Conservation (phyloP, 805 yeast species). For the Saitoella complicata region DNA sequence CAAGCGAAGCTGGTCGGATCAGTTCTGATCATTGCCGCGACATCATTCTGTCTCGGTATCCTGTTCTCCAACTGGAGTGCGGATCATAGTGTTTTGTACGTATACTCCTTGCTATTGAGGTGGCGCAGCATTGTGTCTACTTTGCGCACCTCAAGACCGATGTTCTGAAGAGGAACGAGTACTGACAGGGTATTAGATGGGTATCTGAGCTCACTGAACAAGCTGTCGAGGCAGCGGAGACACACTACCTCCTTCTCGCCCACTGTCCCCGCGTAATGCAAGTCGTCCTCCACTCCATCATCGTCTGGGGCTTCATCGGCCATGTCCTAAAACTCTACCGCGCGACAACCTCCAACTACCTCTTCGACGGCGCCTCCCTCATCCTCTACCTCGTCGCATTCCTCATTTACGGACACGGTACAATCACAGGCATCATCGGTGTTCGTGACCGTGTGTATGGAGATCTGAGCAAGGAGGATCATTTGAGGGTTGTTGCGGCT, state of each 20-base stretch:
- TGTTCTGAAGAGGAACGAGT: too few species aligned
- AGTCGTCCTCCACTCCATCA: conserved; percentile 45
- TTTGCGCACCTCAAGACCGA: too few species aligned
- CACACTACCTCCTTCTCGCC: conserved; percentile 66
- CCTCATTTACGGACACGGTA: conserved; percentile 37
- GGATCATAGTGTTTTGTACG: conserved; percentile 51
- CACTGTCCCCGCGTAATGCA: conserved; percentile 41
- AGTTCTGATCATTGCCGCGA: conserved; percentile 25
- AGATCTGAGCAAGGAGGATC: conserved; percentile 73
- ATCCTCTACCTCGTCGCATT: conserved; percentile 55
- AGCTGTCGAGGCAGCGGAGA: conserved; percentile 45
- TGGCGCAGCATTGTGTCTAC: too few species aligned
- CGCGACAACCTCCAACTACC: conserved; percentile 70
- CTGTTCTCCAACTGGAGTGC: conserved; percentile 68
- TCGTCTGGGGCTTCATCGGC: conserved; percentile 54
- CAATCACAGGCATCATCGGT: conserved; percentile 59
- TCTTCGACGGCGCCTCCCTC: conserved; percentile 80
- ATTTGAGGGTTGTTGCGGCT: conserved; percentile 83
- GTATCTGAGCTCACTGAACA: conserved; percentile 30
- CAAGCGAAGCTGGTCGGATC: conserved; percentile 12
- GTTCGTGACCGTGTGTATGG: conserved; percentile 74
- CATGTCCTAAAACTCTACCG: conserved; percentile 62
- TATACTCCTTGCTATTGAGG: too few species aligned
- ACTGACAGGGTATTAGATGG: conserved; percentile 28
- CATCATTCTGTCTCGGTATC: conserved; percentile 69